These are phyloP conservation scores for Camellia sinensis DNA, from an alignment of 148 eudicot species.

Conservation along the genomic window DNA sequence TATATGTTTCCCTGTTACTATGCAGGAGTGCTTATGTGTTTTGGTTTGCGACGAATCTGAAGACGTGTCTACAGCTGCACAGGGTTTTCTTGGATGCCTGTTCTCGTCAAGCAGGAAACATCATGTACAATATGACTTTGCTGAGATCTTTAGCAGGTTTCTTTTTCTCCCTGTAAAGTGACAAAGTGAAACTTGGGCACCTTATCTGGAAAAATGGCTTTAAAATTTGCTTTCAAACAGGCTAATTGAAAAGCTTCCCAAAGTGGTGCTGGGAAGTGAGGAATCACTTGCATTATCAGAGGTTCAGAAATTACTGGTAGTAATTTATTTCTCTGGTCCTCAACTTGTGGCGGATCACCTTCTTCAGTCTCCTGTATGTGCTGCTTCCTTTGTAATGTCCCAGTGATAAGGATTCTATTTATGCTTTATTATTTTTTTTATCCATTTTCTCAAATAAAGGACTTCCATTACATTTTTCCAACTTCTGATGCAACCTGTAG, in stretches of 20 bases:
- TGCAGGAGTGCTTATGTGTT: slow-evolving; percentile 78
- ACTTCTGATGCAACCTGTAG: slow-evolving; percentile 9
- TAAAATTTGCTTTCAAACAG: slow-evolving; percentile 34
- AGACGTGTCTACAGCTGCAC: slow-evolving; percentile 74
- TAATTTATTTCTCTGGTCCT: slow-evolving; percentile 86
- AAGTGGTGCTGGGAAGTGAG: slow-evolving; percentile 76
- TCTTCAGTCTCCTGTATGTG: slow-evolving; percentile 76
- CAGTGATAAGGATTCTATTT: slow-evolving; percentile 1
- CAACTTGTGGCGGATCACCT: slow-evolving; percentile 66
- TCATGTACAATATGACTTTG: slow-evolving; percentile 53
- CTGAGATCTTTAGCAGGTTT: slow-evolving; percentile 74
- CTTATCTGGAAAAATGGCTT: slow-evolving; percentile 8
- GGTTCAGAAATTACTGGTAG: slow-evolving; percentile 74
- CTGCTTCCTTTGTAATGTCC: slow-evolving; percentile 6
- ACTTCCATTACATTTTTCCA: slow-evolving; percentile 11
- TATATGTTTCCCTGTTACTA: neutral
- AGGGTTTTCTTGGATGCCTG: slow-evolving; percentile 49
- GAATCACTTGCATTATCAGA: slow-evolving; percentile 68
- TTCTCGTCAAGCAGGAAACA: slow-evolving; percentile 47
- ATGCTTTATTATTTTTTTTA: neutral
- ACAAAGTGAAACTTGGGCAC: slow-evolving; percentile 11
- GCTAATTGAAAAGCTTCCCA: slow-evolving; percentile 83
- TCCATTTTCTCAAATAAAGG: neutral
- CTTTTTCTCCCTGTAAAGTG: neutral
- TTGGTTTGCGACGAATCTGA: slow-evolving; percentile 80